phyloP scores from a whole-genome alignment of 805 yeast species.

The Candida coquimbonensis region DNA sequence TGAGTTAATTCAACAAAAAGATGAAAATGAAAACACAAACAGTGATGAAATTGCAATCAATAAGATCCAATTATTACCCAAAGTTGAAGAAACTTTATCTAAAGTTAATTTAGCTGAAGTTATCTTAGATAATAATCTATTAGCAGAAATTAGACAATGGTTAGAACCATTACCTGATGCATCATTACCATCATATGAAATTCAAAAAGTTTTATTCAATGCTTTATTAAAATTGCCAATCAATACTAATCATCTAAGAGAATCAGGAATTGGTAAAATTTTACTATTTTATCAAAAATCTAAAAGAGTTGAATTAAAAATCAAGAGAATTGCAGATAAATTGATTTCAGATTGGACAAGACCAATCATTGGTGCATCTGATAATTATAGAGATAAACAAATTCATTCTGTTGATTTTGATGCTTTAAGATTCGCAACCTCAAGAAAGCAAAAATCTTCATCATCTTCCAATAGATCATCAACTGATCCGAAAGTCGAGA shows the following conservation, averaged over 20 bases:
- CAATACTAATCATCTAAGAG: constrained; percentile 91
- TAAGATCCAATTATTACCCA: constrained; percentile 73
- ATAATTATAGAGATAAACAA: constrained; percentile 83
- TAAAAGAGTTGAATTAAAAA: constrained; percentile 77
- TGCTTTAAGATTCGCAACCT: constrained; percentile 23
- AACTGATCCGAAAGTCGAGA: constrained; percentile 25
- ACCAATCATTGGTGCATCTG: constrained; percentile 93
- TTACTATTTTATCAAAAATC: constrained; percentile 89
- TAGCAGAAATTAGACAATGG: constrained; percentile 95
- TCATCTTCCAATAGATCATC: constrained; percentile 11
- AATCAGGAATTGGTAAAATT: constrained; percentile 90
- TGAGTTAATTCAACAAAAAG: constrained; percentile 31
- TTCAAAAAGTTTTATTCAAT: constrained; percentile 78
- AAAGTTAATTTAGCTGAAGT: constrained; percentile 87
- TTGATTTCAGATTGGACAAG: constrained; percentile 97
- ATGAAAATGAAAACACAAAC: constrained; percentile 23
- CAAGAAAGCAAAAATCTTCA: constrained; percentile 9
- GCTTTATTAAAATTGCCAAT: constrained; percentile 78
- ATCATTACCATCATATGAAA: constrained; percentile 94
- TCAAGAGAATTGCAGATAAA: constrained; percentile 85
- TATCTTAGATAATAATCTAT: constrained; percentile 84
- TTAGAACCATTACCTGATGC: constrained; percentile 97
- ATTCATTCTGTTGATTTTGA: constrained; percentile 66
- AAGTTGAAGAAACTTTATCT: constrained; percentile 67
- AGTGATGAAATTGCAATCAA: constrained; percentile 38